Conservation (phyloP, 805 yeast species). For the Geotrichum ghanense region DNA sequence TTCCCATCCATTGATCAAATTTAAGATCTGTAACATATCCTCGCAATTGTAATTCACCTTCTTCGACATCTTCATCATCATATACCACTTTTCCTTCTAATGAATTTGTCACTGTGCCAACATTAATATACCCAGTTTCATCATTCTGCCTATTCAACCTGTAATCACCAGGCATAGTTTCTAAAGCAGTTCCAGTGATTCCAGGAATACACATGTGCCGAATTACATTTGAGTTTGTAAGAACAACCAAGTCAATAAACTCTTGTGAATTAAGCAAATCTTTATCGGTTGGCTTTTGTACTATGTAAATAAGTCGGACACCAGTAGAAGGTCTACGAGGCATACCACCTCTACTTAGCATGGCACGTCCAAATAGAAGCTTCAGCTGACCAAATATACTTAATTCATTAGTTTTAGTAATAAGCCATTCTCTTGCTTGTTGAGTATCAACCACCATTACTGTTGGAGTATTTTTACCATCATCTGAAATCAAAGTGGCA, state of each 20-base stretch:
- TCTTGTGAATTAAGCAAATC: background rate
- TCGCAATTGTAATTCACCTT: constrained; percentile 17
- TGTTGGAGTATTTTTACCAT: background rate
- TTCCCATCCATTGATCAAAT: constrained; percentile 15
- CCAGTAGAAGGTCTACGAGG: background rate
- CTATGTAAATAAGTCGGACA: background rate
- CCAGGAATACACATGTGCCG: background rate
- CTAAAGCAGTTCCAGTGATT: background rate
- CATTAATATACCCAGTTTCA: constrained; percentile 10
- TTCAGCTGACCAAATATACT: background rate
- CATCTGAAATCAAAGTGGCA: background rate
- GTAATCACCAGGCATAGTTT: constrained; percentile 1
- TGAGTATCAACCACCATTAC: background rate
- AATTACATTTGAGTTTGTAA: background rate
- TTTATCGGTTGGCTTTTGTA: background rate
- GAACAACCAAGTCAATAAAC: background rate
- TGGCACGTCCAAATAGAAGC: background rate
- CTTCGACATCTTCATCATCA: constrained; percentile 13
- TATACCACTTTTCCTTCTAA: constrained; percentile 20
- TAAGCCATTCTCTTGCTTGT: background rate
- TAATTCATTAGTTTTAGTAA: background rate
- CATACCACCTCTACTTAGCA: background rate
- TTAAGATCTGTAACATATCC: constrained; percentile 11
- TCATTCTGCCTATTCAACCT: constrained; percentile 7
- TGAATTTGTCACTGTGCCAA: constrained; percentile 23